Evolutionary conservation across 2,329 filamentous ascomycete species (phyloP), one percentile per base, ranked within the genome.

Genomic region (Coleophoma cylindrospora): DNA sequence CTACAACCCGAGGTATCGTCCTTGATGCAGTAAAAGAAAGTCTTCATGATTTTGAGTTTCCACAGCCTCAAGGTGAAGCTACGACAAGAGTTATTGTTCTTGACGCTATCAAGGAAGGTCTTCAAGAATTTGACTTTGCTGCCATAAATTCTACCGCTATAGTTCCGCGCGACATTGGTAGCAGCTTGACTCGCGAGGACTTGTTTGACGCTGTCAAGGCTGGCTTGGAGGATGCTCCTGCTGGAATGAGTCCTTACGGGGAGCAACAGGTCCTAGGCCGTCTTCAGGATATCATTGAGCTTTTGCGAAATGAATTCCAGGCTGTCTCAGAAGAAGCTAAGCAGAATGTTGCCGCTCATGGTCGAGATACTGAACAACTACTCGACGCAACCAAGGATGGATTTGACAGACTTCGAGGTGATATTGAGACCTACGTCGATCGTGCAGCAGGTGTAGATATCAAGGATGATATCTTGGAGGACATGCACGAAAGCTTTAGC

Each of bases 301-400:
- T 71, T 51, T 74, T 86, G 69, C 76, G 73, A 36, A 69, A 73
- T 1, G 82, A 86, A 61, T 83, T 86, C 64, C 75, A 73, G 55
- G 71, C 75, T 3, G 72, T 82, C 2, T 82, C 81, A 0, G 76
- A 83, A 27, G 81, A 84, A 59, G 77, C 80, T 11, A 91, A 91
- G 65, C 81, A 92, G 60, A 92, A 90, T 58, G 85, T 89, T 17
- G 82, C 87, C 3, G 85, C 87, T 54, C 89, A 84, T 58, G 89
- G 87, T 38, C 80, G 84, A 51, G 89, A 94, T 64, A 92, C 90
- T 0, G 91, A 96, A 66, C 89, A 96, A 65, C 84, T 95, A 12
- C 74, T 96, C 4, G 89, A 94, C 65, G 88, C 90, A 1, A 85
- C 95, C 40, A 92, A 90, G 58, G 89, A 95, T 63, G 91, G 91